Base-by-base conservation (phyloP, 2,329 filamentous ascomycete genomes). In the Hypoxylon sp. region DNA sequence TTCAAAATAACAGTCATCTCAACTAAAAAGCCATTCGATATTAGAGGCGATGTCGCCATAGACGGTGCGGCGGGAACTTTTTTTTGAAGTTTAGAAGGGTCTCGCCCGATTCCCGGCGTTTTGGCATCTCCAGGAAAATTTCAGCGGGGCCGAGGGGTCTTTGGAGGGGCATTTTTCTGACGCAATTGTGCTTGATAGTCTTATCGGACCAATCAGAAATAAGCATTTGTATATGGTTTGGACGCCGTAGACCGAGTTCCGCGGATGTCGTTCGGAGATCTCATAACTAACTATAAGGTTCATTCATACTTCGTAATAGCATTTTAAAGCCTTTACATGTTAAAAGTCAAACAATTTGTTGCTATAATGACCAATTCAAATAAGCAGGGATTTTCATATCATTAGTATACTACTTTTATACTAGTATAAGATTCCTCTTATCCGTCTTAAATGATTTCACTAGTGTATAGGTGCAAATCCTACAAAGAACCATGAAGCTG, bases 191-290 rank as follows among this genome's bases (percentile, higher is more conserved):
- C 55, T 32, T 46, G 30, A 45, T 51, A 47, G 30, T 25, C 9
- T 26, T 51, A 58, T 58, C 55, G n/a, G 17, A 5, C 57, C 57
- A 60, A 60, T 60, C 45, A 56, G 4, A 34, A 7, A 12, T 13
- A 12, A 34, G 15, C 37, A 19, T 35, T 51, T 58, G 11, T 19
- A 21, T 15, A 41, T 27, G 7, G 8, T 32, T 52, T 7, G 16
- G 11, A 37, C 21, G 46, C 55, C 37, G 48, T 23, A 35, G 34
- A 55, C 46, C 45, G 50, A 55, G 31, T 50, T 59, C 59, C 59
- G 56, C 53, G 56, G 59, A 50, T 25, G 8, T 20, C 36, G 15
- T 29, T 31, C 52, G 58, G 58, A 61, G 51, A 61, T 60, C 45
- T 43, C 1, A 19, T n/a, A n/a, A n/a, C n/a, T n/a, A n/a, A n/a